Conservation (phyloP, 768 basidiomycete species). For the Gymnopilus dilepis region DNA sequence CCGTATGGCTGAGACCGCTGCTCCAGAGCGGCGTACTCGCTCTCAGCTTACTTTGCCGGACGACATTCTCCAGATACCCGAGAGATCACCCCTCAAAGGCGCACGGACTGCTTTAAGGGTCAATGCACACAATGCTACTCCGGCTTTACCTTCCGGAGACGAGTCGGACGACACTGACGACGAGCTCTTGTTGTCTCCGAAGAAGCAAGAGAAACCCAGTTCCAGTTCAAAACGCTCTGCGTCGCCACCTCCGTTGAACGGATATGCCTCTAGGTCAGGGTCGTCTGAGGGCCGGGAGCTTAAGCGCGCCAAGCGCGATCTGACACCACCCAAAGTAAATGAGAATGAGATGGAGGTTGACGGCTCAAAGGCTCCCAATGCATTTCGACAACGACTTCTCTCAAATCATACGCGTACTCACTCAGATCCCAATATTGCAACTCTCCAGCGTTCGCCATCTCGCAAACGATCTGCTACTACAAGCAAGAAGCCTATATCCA, state of each 20-base stretch:
- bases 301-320: conserved; percentile 43
- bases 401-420: conserved; percentile 37
- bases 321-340: conserved; percentile 10
- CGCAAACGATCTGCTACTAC: conserved; percentile 33
- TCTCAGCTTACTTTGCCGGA: conserved; percentile 57
- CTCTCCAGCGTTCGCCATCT: conserved; percentile 23
- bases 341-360: conserved; percentile 21
- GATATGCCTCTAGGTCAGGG: conserved; percentile 30
- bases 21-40: conserved; percentile 48
- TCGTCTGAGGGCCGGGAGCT: conserved; percentile 36
- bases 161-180: conserved; percentile 45
- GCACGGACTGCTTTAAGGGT: conserved; percentile 46
- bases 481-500: conserved; percentile 34
- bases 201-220: conserved; percentile 32
- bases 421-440: conserved; percentile 38
- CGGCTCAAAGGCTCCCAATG: conserved; percentile 15
- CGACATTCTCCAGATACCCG: conserved; percentile 48
- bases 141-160: conserved; percentile 14
- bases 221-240: conserved; percentile 44
- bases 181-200: conserved; percentile 52
- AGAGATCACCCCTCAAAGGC: conserved; percentile 58
- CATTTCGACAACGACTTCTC: conserved; percentile 14
- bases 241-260: conserved; percentile 40
- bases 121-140: conserved; percentile 21
- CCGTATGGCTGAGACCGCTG: conserved; percentile 33